Conservation (phyloP, 2,329 filamentous ascomycete genomes). For the Stagonosporopsis rhizophila region DNA sequence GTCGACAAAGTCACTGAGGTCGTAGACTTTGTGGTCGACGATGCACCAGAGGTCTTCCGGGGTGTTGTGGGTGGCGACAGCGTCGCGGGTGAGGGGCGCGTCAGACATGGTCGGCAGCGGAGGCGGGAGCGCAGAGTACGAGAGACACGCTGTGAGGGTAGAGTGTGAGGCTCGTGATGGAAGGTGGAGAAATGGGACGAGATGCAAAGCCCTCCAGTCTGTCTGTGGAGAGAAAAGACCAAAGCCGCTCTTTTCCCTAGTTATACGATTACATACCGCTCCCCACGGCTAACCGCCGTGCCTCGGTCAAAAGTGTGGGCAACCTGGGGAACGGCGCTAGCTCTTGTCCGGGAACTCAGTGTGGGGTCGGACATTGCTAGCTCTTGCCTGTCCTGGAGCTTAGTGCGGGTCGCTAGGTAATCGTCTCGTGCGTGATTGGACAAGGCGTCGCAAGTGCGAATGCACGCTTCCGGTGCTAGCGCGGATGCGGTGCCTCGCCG, state of each 20-base stretch:
- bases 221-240: too few species aligned
- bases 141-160: not conserved
- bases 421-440: conserved; percentile 1
- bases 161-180: too few species aligned
- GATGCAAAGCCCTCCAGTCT: not conserved
- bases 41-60: conserved; percentile 83
- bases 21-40: conserved; percentile 86
- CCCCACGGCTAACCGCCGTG: conserved; percentile 16
- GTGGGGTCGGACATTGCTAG: too few species aligned
- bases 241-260: too few species aligned
- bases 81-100: conserved; percentile 55
- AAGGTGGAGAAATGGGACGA: too few species aligned
- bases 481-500: too few species aligned
- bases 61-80: conserved; percentile 78
- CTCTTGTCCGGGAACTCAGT: not conserved
- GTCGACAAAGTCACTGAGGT: conserved; percentile 83
- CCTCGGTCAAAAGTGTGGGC: conserved; percentile 25
- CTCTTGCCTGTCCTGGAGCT: too few species aligned
- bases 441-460: too few species aligned
- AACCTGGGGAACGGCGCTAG: conserved; percentile 23
- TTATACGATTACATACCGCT: too few species aligned
- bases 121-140: not conserved
- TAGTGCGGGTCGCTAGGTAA: too few species aligned
- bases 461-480: too few species aligned
- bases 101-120: conserved; percentile 37